These are phyloP conservation scores for Parasitella parasitica DNA, from an alignment of 371 early-diverging fungal genomes.

Conservation along the genomic window DNA sequence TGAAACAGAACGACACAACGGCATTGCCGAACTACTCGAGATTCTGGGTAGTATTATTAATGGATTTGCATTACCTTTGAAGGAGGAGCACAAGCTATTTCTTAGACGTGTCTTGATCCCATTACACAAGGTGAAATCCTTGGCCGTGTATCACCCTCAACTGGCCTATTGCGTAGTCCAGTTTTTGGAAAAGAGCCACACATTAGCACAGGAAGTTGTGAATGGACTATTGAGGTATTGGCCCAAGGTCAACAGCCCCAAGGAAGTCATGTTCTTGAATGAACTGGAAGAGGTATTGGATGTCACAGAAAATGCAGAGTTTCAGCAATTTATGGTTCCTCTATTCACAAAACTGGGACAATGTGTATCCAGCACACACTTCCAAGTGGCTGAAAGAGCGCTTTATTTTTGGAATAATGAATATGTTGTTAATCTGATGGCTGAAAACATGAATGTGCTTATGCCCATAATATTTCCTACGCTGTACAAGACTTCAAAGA, in stretches of 20 bases:
- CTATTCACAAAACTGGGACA: constrained; percentile 90
- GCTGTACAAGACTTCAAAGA: constrained; percentile 87
- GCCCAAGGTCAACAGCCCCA: constrained; percentile 98
- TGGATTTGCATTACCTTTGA: constrained; percentile 95
- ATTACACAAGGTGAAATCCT: constrained; percentile 91
- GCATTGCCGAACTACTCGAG: constrained; percentile 95
- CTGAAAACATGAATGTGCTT: constrained; percentile 83
- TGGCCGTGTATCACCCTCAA: constrained; percentile 93
- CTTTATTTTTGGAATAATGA: constrained; percentile 97
- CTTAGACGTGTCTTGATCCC: constrained; percentile 91
- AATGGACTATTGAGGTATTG: constrained; percentile 88
- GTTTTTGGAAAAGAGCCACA: constrained; percentile 94
- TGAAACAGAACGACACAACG: constrained; percentile 95
- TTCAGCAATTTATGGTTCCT: constrained; percentile 85
- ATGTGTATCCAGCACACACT: constrained; percentile 94
- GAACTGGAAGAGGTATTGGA: constrained; percentile 96
- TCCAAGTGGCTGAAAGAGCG: constrained; percentile 96
- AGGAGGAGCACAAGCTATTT: constrained; percentile 96
- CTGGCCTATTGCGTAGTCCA: constrained; percentile 97
- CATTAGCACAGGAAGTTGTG: constrained; percentile 84
- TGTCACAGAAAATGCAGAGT: constrained; percentile 88
- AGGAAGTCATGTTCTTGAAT: constrained; percentile 97
- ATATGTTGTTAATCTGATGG: constrained; percentile 90
- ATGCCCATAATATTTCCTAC: constrained; percentile 93
- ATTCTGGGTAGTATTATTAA: constrained; percentile 98